phyloP scores from a whole-genome alignment of 805 yeast species.

The Candida schatavii region DNA sequence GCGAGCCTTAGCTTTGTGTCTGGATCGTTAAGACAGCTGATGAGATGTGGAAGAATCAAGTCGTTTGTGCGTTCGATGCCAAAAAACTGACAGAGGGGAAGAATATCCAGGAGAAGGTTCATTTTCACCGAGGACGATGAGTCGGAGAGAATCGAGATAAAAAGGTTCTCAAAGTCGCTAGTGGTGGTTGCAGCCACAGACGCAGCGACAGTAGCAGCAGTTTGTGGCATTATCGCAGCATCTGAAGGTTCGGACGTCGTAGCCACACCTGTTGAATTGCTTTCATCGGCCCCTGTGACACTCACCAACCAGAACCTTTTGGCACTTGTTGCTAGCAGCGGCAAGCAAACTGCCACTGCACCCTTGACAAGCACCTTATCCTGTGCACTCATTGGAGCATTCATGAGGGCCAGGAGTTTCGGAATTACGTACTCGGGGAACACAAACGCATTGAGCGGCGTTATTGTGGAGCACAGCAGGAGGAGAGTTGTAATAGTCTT shows the following conservation, averaged over 20 bases:
- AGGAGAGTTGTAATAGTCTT: conserved; percentile 66
- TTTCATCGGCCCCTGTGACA: conserved; percentile 23
- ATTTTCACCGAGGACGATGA: conserved; percentile 62
- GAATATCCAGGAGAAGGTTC: conserved; percentile 65
- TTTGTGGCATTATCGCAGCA: neutral
- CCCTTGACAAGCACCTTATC: conserved; percentile 43
- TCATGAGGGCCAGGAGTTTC: conserved; percentile 39
- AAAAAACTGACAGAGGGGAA: conserved; percentile 74
- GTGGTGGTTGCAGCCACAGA: conserved; percentile 14
- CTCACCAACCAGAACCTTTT: conserved; percentile 62
- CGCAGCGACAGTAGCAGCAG: conserved; percentile 16
- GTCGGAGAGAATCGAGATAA: conserved; percentile 69
- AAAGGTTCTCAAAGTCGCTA: conserved; percentile 58
- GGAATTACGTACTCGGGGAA: conserved; percentile 85
- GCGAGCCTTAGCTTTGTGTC: conserved; percentile 64
- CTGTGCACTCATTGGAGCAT: conserved; percentile 24
- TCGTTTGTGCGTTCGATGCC: conserved; percentile 90
- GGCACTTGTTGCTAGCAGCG: conserved; percentile 66
- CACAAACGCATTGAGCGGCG: conserved; percentile 71
- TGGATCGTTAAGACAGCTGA: conserved; percentile 85
- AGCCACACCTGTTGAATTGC: conserved; percentile 50
- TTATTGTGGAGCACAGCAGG: conserved; percentile 57
- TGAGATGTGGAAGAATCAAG: conserved; percentile 81
- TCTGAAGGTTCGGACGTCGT: conserved; percentile 35
- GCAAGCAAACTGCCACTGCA: conserved; percentile 69